Conservation (phyloP, 192 early-diverging fungal genomes). For the Entomortierella parvispora region DNA sequence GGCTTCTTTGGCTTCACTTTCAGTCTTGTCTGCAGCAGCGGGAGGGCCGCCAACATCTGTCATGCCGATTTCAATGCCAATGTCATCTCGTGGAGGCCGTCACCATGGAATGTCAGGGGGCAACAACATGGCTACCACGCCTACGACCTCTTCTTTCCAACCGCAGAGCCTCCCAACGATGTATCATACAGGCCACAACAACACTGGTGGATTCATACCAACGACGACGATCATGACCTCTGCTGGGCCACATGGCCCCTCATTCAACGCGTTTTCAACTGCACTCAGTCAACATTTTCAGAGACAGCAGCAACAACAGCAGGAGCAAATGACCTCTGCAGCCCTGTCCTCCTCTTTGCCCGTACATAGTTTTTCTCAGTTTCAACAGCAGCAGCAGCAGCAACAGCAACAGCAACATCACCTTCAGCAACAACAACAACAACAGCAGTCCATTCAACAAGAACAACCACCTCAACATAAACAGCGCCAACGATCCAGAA, state of each 20-base stretch:
- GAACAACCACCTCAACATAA: conserved; percentile 9
- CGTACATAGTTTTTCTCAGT: conserved; percentile 14
- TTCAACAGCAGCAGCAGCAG: conserved; percentile 12
- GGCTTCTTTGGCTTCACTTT: conserved; percentile 38
- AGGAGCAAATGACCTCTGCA: conserved; percentile 20
- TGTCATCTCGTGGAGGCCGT: conserved; percentile 20
- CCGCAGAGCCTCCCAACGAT: conserved; percentile 44
- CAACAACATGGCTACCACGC: conserved; percentile 15
- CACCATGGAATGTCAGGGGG: neutral
- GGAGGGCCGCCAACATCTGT: conserved; percentile 6
- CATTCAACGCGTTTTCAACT: conserved; percentile 31
- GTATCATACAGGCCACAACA: conserved; percentile 18
- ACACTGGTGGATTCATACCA: conserved; percentile 8
- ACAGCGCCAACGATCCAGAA: conserved; percentile 20
- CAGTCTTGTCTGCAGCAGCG: conserved; percentile 27
- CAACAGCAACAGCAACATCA: conserved; percentile 8
- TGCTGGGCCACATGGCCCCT: conserved; percentile 15
- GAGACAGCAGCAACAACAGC: conserved; percentile 42
- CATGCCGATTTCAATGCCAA: conserved; percentile 29
- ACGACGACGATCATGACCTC: conserved; percentile 7
- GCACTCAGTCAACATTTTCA: conserved; percentile 43
- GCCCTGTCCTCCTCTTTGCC: conserved; percentile 45
- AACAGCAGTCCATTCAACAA: conserved; percentile 11
- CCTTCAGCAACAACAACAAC: conserved; percentile 12
- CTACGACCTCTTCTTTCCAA: conserved; percentile 37